phyloP scores from a whole-genome alignment of 139 green algal species.

The Picochlorum sp. region DNA sequence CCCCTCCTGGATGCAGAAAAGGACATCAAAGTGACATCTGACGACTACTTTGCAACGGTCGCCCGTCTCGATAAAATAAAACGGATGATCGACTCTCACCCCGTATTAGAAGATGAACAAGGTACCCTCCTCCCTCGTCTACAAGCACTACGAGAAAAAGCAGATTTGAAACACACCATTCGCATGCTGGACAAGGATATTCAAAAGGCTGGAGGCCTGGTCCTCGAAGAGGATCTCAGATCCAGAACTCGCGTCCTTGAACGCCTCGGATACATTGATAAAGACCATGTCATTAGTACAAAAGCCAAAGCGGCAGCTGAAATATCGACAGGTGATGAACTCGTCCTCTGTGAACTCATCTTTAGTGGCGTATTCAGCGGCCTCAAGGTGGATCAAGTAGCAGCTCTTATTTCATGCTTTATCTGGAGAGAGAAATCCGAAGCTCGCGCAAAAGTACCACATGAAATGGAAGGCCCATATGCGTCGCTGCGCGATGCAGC shows the following conservation, averaged over 20 bases:
- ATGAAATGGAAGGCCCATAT: conserved; percentile 40
- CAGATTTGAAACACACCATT: conserved; percentile 27
- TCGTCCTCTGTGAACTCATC: conserved; percentile 71
- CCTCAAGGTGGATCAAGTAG: conserved; percentile 44
- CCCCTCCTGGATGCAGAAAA: conserved; percentile 55
- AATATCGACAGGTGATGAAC: conserved; percentile 58
- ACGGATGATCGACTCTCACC: conserved; percentile 34
- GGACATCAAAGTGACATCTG: conserved; percentile 52
- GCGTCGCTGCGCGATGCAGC: conserved; percentile 48
- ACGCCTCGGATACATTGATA: conserved; percentile 45
- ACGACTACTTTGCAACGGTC: conserved; percentile 19
- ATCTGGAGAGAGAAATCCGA: conserved; percentile 59
- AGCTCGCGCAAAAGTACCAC: conserved; percentile 37
- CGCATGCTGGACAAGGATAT: conserved; percentile 36
- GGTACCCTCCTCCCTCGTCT: conserved; percentile 28
- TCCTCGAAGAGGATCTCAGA: conserved; percentile 64
- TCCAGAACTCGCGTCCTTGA: conserved; percentile 49
- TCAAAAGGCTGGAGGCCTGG: conserved; percentile 42
- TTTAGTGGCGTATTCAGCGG: conserved; percentile 58
- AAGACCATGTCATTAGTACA: conserved; percentile 47
- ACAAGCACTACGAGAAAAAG: conserved; percentile 29
- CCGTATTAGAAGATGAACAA: conserved; percentile 15
- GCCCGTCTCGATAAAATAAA: conserved; percentile 43
- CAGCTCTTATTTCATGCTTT: conserved; percentile 57
- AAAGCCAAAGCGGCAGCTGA: conserved; percentile 56